These are phyloP conservation scores for Leccinum solheimii DNA, from an alignment of 1,284 basidiomycete species.

Conservation along the genomic window DNA sequence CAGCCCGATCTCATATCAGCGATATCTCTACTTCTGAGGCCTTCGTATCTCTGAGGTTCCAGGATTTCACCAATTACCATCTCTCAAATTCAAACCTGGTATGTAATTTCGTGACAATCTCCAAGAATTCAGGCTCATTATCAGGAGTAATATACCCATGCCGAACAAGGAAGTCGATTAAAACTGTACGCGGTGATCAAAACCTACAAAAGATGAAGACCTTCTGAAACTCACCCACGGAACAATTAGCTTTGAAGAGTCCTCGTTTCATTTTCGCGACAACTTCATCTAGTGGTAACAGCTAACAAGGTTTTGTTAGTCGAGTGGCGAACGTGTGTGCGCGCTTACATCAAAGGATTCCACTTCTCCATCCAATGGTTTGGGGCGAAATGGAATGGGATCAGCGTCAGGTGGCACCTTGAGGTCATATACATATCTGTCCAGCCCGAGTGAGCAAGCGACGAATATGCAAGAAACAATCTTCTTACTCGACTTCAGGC, in stretches of 20 bases:
- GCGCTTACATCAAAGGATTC: constrained; percentile 77
- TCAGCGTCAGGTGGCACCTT: constrained; percentile 58
- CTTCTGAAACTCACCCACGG: constrained; percentile 49
- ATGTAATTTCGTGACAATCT: constrained; percentile 73
- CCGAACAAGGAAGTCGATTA: constrained; percentile 84
- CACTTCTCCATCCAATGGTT: constrained; percentile 89
- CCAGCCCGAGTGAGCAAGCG: not conserved
- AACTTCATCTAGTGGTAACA: constrained; percentile 57
- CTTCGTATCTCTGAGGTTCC: not conserved
- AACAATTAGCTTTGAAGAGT: constrained; percentile 87
- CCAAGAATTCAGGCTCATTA: constrained; percentile 72
- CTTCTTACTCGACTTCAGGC: constrained; percentile 77
- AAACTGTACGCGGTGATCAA: constrained; percentile 44
- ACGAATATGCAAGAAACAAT: not conserved
- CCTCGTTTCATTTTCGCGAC: constrained; percentile 58
- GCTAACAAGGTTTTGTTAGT: constrained; percentile 38
- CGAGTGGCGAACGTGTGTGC: not conserved
- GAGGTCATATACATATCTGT: constrained; percentile 81
- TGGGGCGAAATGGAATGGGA: constrained; percentile 55
- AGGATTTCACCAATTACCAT: constrained; percentile 42
- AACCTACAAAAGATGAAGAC: not conserved
- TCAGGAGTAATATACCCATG: constrained; percentile 77
- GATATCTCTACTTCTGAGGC: not conserved
- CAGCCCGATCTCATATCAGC: too few species aligned
- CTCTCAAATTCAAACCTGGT: constrained; percentile 61